phyloP scores from a whole-genome alignment of 2,329 filamentous ascomycete species.

The Pseudodiploospora longispora region DNA sequence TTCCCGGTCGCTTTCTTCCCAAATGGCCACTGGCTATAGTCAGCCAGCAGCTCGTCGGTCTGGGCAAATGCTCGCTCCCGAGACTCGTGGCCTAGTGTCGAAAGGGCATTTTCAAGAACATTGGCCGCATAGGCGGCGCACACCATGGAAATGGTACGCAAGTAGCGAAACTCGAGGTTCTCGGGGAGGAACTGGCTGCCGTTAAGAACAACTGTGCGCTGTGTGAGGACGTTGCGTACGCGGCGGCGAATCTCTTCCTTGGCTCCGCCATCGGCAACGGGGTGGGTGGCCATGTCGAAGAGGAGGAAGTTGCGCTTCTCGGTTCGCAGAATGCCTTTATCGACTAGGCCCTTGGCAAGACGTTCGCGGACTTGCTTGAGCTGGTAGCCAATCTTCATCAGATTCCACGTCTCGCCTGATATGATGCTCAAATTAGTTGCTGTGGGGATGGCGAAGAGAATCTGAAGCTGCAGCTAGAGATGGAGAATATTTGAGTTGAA shows the following conservation, averaged over 20 bases:
- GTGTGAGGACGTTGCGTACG: slow-evolving; percentile 85
- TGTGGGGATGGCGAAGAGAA: not conserved
- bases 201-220: slow-evolving; percentile 86
- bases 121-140: slow-evolving; percentile 98
- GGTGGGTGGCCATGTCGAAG: slow-evolving; percentile 99
- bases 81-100: slow-evolving; percentile 86
- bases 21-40: slow-evolving; percentile 98
- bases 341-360: slow-evolving; percentile 91
- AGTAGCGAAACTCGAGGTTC: slow-evolving; percentile 86
- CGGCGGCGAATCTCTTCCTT: slow-evolving; percentile 95
- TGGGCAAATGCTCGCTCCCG: slow-evolving; percentile 92
- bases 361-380: slow-evolving; percentile 98
- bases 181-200: slow-evolving; percentile 85
- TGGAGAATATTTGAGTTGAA: too few relatives aligned
- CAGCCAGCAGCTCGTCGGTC: slow-evolving; percentile 89
- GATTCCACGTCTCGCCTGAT: slow-evolving; percentile 94
- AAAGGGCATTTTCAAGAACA: slow-evolving; percentile 94
- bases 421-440: not conserved
- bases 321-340: slow-evolving; percentile 96
- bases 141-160: slow-evolving; percentile 90
- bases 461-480: not conserved
- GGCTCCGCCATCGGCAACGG: slow-evolving; percentile 88
- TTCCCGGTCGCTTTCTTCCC: slow-evolving; percentile 70
- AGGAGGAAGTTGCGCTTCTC: slow-evolving; percentile 99
- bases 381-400: slow-evolving; percentile 99